Evolutionary conservation across 306 rosid genomes (phyloP).

Genomic region (Inga leiocalycina): DNA sequence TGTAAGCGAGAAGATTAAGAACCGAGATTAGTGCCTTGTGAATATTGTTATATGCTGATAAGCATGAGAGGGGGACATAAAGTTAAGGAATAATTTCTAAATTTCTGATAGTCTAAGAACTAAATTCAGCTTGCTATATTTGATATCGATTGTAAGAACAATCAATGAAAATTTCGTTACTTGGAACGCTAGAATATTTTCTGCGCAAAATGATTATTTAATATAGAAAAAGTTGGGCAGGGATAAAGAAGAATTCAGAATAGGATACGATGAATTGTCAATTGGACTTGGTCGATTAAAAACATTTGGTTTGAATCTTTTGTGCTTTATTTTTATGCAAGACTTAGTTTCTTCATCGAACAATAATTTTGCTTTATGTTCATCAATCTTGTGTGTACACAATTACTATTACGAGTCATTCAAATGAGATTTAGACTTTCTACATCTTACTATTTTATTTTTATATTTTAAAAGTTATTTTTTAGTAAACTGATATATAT

Average conservation of each 20-base stretch:
- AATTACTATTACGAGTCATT: neutral
- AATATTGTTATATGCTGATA: neutral
- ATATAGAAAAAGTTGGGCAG: neutral
- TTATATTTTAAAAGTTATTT: neutral
- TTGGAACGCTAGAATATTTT: neutral
- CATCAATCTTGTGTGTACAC: too few relatives aligned
- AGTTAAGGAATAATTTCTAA: slow-evolving; percentile 4
- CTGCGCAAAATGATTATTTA: neutral
- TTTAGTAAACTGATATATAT: too few relatives aligned
- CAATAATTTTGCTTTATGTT: too few relatives aligned
- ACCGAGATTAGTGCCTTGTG: neutral
- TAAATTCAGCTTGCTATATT: neutral
- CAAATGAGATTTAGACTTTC: too few relatives aligned
- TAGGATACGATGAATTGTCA: neutral
- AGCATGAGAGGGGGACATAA: neutral
- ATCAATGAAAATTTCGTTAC: neutral
- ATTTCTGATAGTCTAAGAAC: neutral
- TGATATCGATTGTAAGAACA: neutral
- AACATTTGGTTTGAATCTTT: neutral
- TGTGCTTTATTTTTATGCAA: neutral
- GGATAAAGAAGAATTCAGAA: neutral
- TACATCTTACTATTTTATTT: neutral
- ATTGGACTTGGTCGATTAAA: neutral
- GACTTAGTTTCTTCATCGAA: neutral
- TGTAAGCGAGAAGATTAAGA: slow-evolving; percentile 7